Base-by-base conservation (phyloP, 2,329 filamentous ascomycete species). In the Talaromyces islandicus region DNA sequence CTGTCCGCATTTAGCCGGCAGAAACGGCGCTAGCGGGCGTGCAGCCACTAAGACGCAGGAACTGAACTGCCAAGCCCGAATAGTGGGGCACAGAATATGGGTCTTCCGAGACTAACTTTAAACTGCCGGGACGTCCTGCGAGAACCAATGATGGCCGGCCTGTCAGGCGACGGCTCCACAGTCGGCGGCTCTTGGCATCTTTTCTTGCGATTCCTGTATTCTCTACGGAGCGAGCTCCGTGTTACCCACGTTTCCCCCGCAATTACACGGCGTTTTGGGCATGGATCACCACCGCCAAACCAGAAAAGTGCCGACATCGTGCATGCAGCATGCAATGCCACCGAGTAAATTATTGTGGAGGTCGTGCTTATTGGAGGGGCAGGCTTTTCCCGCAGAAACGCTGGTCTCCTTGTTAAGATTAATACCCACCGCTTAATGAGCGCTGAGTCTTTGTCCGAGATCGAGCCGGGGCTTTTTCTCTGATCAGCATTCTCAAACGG, bases 291-390 rank as follows among this genome's bases (percentile, higher is more conserved):
- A 19, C 46, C 19, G 48, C 43, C 55, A 29, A 30, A 21, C 29
- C 21, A 55, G 38, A 56, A 51, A 61, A 58, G 43, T 61, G 14
- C 59, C 59, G 59, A 56, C 59, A 58, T 58, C 29, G 43, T 60
- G 25, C 29, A 52, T 52, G 48, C 48, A 52, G 48, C 14, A 52
- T 27, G 24, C 48, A 46, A 46, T 46, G 12, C 43, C 43, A 46
- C 43, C 4, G 19, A 24, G 43, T 17, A 46, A 5, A 14, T 46
- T 24, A 24, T 24, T 24, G 43, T 24, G n/a, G n/a, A 46, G 21
- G 43, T 43, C 4, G 38, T 43, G 17, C n/a, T 21, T 19, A 21
- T 21, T 43, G 17, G 41, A n/a, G 41, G 9, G 17, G n/a, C 10
- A 9, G 10, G 30, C 30, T 32, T 32, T 10, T 32, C 30, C 32